These are phyloP conservation scores for Venturia oleaginea DNA, from an alignment of 2,329 filamentous ascomycete genomes.

Conservation along the genomic window DNA sequence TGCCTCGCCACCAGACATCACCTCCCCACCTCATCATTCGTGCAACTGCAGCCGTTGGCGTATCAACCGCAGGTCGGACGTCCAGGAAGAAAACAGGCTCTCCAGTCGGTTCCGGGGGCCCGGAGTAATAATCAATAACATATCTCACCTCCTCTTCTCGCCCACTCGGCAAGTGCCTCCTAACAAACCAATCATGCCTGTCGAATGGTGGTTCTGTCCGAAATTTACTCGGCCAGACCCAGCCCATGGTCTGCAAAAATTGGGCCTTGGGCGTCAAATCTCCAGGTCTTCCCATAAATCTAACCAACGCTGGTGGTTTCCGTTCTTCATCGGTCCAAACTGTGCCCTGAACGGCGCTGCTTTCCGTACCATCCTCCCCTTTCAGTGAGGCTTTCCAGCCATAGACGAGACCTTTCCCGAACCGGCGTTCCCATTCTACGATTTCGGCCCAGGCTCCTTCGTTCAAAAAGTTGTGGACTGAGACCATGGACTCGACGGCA, in stretches of 20 bases:
- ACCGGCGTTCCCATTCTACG: slow-evolving; percentile 83
- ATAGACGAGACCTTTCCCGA: slow-evolving; percentile 59
- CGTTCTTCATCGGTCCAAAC: slow-evolving; percentile 27
- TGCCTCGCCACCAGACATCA: slow-evolving; percentile 88
- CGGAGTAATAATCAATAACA: slow-evolving; percentile 94
- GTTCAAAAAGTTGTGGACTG: slow-evolving; percentile 95
- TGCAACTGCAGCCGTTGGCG: slow-evolving; percentile 71
- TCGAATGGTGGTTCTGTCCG: slow-evolving; percentile 82
- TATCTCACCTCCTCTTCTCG: slow-evolving; percentile 73
- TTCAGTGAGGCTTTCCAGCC: slow-evolving; percentile 67
- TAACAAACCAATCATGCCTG: slow-evolving; percentile 93
- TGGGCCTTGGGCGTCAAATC: slow-evolving; percentile 88
- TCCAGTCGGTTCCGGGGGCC: slow-evolving; percentile 69
- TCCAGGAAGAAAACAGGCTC: slow-evolving; percentile 95
- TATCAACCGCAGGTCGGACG: slow-evolving; percentile 79
- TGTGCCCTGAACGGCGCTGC: slow-evolving; percentile 35
- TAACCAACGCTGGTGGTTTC: slow-evolving; percentile 60
- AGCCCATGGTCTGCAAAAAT: slow-evolving; percentile 70
- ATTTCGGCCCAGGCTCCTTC: slow-evolving; percentile 97
- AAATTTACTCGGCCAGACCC: slow-evolving; percentile 71
- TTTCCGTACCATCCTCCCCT: slow-evolving; percentile 61
- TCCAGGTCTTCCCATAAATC: slow-evolving; percentile 82
- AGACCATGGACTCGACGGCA: slow-evolving; percentile 93
- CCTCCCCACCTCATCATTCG: slow-evolving; percentile 80
- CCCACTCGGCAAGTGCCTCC: slow-evolving; percentile 57